Conservation (phyloP, 2,329 filamentous ascomycete genomes). For the Cladosporium sp. region DNA sequence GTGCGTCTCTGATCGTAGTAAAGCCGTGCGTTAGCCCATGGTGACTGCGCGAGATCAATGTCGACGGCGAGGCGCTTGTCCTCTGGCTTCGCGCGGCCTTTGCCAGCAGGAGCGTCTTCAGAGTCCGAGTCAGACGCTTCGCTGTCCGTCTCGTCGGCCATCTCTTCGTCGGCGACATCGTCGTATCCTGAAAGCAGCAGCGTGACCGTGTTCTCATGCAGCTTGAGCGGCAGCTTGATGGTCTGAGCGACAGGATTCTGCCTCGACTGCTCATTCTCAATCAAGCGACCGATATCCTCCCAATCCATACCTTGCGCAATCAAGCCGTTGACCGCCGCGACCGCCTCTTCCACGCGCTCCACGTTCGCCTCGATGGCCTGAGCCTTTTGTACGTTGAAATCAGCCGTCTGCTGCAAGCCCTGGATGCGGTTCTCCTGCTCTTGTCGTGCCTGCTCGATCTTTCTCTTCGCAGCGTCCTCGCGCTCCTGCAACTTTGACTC, state of each 20-base stretch:
- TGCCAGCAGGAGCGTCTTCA: slow-evolving; percentile 43
- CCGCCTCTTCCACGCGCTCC: slow-evolving; percentile 86
- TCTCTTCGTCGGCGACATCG: slow-evolving; percentile 52
- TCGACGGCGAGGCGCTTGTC: slow-evolving; percentile 65
- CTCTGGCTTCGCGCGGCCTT: slow-evolving; percentile 28
- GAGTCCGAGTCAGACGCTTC: slow-evolving; percentile 59
- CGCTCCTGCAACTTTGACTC: slow-evolving; percentile 78
- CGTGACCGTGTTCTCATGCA: slow-evolving; percentile 86
- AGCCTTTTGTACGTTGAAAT: slow-evolving; percentile 81
- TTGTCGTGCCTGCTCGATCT: slow-evolving; percentile 75
- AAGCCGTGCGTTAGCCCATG: slow-evolving; percentile 83
- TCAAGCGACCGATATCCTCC: slow-evolving; percentile 82
- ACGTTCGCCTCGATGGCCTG: slow-evolving; percentile 86
- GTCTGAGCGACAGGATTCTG: slow-evolving; percentile 81
- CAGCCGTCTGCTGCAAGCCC: slow-evolving; percentile 74
- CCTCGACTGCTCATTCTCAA: slow-evolving; percentile 78
- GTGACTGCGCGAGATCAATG: slow-evolving; percentile 74
- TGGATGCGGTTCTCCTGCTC: slow-evolving; percentile 85
- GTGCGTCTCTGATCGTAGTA: slow-evolving; percentile 88
- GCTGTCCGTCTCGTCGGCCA: slow-evolving; percentile 61
- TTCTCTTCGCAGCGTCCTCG: slow-evolving; percentile 75
- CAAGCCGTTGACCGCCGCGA: slow-evolving; percentile 87
- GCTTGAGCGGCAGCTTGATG: slow-evolving; percentile 80
- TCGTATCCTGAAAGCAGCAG: slow-evolving; percentile 70
- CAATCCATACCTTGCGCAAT: slow-evolving; percentile 95